Evolutionary conservation across 331 rosid genomes (phyloP), one percentile per base, ranked within the genome.

Genomic region (Pyracantha coccinea): DNA sequence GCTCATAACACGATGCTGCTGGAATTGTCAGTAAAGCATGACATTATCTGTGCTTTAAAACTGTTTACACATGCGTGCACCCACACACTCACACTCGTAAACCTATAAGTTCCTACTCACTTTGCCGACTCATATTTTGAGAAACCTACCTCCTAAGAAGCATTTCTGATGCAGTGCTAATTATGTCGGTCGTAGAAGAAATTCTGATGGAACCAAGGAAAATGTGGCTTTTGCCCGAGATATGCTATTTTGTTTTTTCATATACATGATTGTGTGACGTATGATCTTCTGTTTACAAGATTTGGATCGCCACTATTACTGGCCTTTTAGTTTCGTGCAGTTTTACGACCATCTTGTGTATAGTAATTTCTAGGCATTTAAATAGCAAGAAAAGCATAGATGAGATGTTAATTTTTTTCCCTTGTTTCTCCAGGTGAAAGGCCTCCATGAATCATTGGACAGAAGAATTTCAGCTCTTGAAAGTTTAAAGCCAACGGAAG

Each of bases 401-500:
- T 29, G 65, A 66, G 28, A 19, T 11, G 50, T 41, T 21, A 61
- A 27, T 55, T 13, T n/a, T n/a, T 76, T 75, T 1, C 45, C 35
- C 31, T 50, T 75, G 67, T 66, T 75, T 81, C 41, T 77, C 17
- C 89, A 93, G 98, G 74, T 88, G 86, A 90, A 84, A 64, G 93
- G 83, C 50, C 76, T 93, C 50, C 89, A 89, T 28, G 85, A 81
- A 27, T 87, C 96, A 47, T 78, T 93, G 72, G 95, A 89, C n/a
- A 77, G 84, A 66, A 81, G 97, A 63, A 85, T 93, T 87, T 88
- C 89, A 41, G 81, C 96, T 44, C 79, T 91, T 71, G 98, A 93
- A 81, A 88, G 80, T 58, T 83, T 90, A 84, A 87, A 88, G 78
- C 91, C 79, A 69, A 64, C 81, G 33, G 92, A 83, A 79, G 75